These are phyloP conservation scores for Penicillium sp. DNA, from an alignment of 2,329 filamentous ascomycete species.

Conservation along the genomic window DNA sequence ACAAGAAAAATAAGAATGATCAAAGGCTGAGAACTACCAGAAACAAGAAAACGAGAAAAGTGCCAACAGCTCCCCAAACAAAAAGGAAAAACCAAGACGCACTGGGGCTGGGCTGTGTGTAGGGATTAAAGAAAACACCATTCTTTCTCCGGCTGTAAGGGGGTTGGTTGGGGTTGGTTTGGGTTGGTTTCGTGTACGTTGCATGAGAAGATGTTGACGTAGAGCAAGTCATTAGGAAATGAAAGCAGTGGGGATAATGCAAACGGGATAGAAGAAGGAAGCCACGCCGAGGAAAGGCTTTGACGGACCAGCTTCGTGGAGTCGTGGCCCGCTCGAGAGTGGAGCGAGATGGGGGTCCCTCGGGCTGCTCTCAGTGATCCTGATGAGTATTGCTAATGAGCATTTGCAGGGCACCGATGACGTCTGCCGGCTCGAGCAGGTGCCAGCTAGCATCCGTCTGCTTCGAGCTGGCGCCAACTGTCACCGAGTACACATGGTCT, in stretches of 20 bases:
- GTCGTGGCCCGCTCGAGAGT: not conserved
- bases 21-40: not conserved
- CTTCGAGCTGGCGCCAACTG: constrained; percentile 88
- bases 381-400: constrained; percentile 53
- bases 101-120: not conserved
- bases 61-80: constrained; percentile 2
- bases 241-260: not conserved
- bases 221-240: not conserved
- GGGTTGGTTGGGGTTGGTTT: no score
- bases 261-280: not conserved
- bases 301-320: not conserved
- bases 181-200: constrained; percentile 17
- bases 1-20: not conserved
- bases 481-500: constrained; percentile 83
- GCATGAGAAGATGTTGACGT: constrained; percentile 4
- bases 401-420: constrained; percentile 67
- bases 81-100: not conserved
- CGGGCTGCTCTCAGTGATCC: constrained; percentile 27
- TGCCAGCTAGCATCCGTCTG: constrained; percentile 90
- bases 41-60: constrained; percentile 7
- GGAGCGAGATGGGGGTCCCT: not conserved
- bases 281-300: no score
- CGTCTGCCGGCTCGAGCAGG: constrained; percentile 82
- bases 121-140: not conserved
- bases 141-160: not conserved